Evolutionary conservation across 2,329 filamentous ascomycete genomes (phyloP).

Genomic region (Trichoderma simmonsii): DNA sequence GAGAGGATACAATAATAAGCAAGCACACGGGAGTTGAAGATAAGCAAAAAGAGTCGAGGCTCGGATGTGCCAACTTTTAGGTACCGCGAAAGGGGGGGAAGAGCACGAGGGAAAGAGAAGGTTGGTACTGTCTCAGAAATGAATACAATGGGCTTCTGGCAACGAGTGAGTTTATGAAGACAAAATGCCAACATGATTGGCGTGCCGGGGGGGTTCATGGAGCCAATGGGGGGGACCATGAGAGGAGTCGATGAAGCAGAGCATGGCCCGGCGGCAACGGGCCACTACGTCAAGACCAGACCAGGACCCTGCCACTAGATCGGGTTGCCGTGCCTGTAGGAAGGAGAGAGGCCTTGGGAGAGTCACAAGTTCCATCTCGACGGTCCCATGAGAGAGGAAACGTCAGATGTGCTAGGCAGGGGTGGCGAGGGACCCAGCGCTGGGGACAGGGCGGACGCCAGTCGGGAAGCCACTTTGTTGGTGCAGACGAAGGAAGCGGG

Average conservation of each 20-base stretch:
- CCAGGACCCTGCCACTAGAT: conserved; percentile 24
- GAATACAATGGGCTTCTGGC: conserved; percentile 22
- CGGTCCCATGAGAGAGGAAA: conserved; percentile 26
- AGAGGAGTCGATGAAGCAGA: conserved; percentile 35
- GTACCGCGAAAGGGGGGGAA: conserved; percentile 12
- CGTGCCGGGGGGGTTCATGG: conserved; percentile 28
- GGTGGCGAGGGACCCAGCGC: conserved; percentile 25
- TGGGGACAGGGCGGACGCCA: conserved; percentile 29
- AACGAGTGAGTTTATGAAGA: conserved; percentile 32
- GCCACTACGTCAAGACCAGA: conserved; percentile 28
- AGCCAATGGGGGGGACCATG: conserved; percentile 34
- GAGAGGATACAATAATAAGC: neutral
- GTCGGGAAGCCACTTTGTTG: conserved; percentile 29
- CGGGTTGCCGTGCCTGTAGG: conserved; percentile 19
- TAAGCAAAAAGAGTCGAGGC: neutral
- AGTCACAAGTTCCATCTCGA: conserved; percentile 16
- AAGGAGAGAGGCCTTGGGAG: conserved; percentile 8
- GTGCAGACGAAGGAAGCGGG: conserved; percentile 10
- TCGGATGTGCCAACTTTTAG: neutral
- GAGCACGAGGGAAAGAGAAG: conserved; percentile 12
- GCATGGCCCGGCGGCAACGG: conserved; percentile 31
- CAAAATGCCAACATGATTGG: conserved; percentile 34
- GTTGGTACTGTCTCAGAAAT: conserved; percentile 30
- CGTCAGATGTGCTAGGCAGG: conserved; percentile 26
- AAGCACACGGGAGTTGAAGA: neutral